A percentile compares a stretch with the other conserved stretches of the same genome.
Evolutionary conservation across 2,329 filamentous ascomycete genomes (phyloP).

Genomic region (Sarocladiaceae sp.): DNA sequence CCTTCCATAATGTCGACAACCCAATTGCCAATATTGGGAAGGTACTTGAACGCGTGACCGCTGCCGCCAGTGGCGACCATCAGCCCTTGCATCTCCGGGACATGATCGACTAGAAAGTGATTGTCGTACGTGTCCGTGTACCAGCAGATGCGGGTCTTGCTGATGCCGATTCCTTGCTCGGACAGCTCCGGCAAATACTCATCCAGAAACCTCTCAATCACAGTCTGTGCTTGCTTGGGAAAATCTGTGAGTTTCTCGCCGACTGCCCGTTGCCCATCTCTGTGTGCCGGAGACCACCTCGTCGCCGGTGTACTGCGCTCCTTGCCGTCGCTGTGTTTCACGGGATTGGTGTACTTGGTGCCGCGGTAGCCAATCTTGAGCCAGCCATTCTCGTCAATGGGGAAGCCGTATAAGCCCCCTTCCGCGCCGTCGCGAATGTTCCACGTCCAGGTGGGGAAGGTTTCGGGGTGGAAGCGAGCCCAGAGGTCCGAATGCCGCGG

Average conservation of each 20-base stretch:
- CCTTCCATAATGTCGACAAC: constrained; percentile 48
- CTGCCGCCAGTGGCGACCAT: constrained; percentile 56
- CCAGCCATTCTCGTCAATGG: constrained; percentile 35
- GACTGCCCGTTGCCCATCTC: constrained; percentile 1
- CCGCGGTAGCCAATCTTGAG: constrained; percentile 48
- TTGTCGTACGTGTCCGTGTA: constrained; percentile 16
- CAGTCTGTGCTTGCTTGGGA: constrained; percentile 22
- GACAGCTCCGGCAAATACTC: constrained; percentile 39
- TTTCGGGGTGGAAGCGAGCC: constrained; percentile 12
- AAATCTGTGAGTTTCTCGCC: constrained; percentile 19
- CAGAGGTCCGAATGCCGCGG: constrained; percentile 11
- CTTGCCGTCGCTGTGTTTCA: constrained; percentile 27
- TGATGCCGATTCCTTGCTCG: constrained; percentile 28
- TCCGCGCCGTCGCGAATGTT: constrained; percentile 19
- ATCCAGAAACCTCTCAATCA: constrained; percentile 28
- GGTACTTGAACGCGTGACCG: constrained; percentile 57
- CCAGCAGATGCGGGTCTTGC: constrained; percentile 22
- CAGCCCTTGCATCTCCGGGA: constrained; percentile 52
- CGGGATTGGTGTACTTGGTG: constrained; percentile 45
- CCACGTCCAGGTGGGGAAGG: constrained; percentile 26
- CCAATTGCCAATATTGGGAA: constrained; percentile 50
- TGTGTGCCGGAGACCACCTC: constrained; percentile 22
- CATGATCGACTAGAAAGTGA: constrained; percentile 19
- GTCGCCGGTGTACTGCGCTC: constrained; percentile 37
- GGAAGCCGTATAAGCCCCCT: constrained; percentile 45